Evolutionary conservation across 225 moss, liverwort and hornwort species (phyloP).

Genomic region (Asterella californica): DNA sequence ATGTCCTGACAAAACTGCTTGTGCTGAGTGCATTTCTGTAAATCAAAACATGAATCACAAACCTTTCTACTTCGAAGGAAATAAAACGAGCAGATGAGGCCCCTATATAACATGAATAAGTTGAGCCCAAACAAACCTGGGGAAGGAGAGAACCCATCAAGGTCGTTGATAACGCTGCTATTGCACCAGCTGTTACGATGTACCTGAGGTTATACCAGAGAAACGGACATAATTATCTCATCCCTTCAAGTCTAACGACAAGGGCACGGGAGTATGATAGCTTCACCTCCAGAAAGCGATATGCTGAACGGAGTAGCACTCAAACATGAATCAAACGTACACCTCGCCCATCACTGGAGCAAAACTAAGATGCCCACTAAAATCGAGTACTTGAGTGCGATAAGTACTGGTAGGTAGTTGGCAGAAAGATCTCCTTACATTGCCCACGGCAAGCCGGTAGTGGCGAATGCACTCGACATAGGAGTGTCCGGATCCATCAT

Average conservation of each 20-base stretch:
- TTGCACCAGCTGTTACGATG: constrained; percentile 88
- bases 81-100: neutral
- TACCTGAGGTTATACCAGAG: constrained; percentile 49
- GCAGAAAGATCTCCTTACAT: constrained; percentile 43
- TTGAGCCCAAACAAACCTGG: constrained; percentile 54
- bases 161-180: constrained; percentile 78
- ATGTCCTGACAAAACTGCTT: too few species aligned
- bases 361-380: neutral
- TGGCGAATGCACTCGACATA: constrained; percentile 76
- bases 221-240: neutral
- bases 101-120: neutral
- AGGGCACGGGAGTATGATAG: neutral
- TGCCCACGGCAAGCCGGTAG: constrained; percentile 92
- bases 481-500: constrained; percentile 87
- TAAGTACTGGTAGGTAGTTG: neutral
- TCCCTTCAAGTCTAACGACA: neutral
- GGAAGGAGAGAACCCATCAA: constrained; percentile 96
- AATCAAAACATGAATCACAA: too few species aligned
- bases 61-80: neutral
- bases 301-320: neutral
- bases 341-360: neutral
- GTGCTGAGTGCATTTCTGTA: too few species aligned
- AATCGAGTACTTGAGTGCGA: neutral
- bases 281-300: neutral
- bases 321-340: neutral